phyloP scores from a whole-genome alignment of 164 flowering plant species.

The Chloranthus sessilifolius region DNA sequence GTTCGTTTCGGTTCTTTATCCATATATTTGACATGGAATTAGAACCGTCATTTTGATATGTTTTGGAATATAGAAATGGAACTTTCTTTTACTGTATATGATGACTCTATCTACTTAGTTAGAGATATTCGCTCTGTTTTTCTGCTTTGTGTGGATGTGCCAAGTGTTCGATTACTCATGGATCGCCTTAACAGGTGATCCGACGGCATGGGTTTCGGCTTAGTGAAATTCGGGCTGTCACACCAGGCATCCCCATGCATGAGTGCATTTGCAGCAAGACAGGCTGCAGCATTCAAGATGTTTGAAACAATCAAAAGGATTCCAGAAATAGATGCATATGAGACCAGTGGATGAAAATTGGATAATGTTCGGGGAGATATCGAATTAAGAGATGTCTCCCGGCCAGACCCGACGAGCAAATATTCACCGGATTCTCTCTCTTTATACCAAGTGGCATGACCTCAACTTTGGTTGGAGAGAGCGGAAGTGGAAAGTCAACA shows the following conservation, averaged over 20 bases:
- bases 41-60: no score
- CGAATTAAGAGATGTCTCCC: constrained; percentile 41
- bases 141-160: no score
- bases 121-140: no score
- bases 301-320: constrained; percentile 42
- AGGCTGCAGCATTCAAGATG: constrained; percentile 55
- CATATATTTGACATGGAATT: no score
- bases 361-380: constrained; percentile 38
- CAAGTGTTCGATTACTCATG: no score
- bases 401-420: constrained; percentile 39
- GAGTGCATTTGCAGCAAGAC: constrained; percentile 47
- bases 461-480: constrained; percentile 51
- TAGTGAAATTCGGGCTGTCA: no score
- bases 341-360: constrained; percentile 24
- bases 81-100: no score
- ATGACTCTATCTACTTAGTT: no score
- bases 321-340: constrained; percentile 45
- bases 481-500: constrained; percentile 63
- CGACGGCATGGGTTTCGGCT: no score
- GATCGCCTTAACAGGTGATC: no score
- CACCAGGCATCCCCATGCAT: constrained; percentile 51
- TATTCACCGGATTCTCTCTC: constrained; percentile 39
- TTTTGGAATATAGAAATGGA: no score
- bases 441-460: constrained; percentile 45
- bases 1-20: no score